Conservation (phyloP, 2,329 filamentous ascomycete species). For the Leptodontidium sp. region DNA sequence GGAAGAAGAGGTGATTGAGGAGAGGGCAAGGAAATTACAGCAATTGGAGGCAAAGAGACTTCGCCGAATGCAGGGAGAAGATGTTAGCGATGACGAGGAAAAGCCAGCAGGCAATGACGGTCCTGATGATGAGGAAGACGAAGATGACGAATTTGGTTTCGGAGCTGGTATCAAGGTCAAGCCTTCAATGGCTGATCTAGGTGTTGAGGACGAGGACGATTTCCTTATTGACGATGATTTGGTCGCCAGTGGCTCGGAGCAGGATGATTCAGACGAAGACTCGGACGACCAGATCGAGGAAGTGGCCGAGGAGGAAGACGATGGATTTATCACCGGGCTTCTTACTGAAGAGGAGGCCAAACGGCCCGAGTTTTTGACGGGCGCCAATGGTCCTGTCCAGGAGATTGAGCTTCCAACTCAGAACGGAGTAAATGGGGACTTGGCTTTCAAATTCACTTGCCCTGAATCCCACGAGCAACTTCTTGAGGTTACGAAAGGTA, state of each 20-base stretch:
- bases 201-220: conserved; percentile 92
- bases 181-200: conserved; percentile 60
- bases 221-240: conserved; percentile 91
- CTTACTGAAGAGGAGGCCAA: conserved; percentile 65
- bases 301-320: conserved; percentile 59
- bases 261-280: conserved; percentile 64
- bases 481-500: conserved; percentile 66
- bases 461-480: conserved; percentile 81
- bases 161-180: conserved; percentile 65
- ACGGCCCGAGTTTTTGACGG: conserved; percentile 59
- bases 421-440: conserved; percentile 55
- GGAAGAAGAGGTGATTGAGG: conserved; percentile 81
- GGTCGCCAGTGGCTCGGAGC: conserved; percentile 79
- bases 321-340: conserved; percentile 77
- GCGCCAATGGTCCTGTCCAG: conserved; percentile 54
- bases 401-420: conserved; percentile 50
- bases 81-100: conserved; percentile 71
- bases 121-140: conserved; percentile 49
- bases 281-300: conserved; percentile 55
- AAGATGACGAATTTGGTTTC: conserved; percentile 66
- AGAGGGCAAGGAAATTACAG: conserved; percentile 79
- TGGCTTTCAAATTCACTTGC: conserved; percentile 88
- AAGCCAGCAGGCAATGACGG: conserved; percentile 50
- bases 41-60: conserved; percentile 84
- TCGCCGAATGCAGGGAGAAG: conserved; percentile 86